Base-by-base conservation (phyloP, 2,329 filamentous ascomycete species). In the Trichoderma koningii region DNA sequence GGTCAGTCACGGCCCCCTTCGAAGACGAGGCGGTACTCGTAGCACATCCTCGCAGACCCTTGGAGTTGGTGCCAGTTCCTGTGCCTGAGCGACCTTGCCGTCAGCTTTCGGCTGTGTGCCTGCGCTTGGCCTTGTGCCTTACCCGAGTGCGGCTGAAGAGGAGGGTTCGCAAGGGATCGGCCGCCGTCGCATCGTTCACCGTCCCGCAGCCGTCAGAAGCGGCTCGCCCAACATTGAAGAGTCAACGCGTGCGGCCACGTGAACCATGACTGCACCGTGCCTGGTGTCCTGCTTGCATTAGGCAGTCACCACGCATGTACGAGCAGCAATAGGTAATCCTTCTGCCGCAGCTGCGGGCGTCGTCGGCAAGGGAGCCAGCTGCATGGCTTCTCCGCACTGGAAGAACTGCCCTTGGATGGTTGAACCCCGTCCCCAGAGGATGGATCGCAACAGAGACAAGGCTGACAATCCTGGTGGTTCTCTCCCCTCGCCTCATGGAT, bases 101-200 rank as follows among this genome's bases (percentile, higher is more conserved):
- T 57, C 59, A 66, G 60, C 60, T 57, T 44, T 51, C 59, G 63
- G 64, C 64, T 56, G 52, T 26, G 47, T 51, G 64, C 51, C 57
- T 34, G 47, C 21, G 57, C 34, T 38, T 38, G 34, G 34, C 60
- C 60, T 38, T n/a, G 50, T 30, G 42, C 30, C 52, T 51, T 23
- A 41, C 10, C 38, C 23, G 53, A 57, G 52, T 48, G 61, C 42
- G 56, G 57, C 57, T 63, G 64, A 26, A 50, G 48, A 50, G 19
- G 45, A 45, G 50, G 57, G 51, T 55, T 53, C 48, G 42, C 21
- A 52, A 66, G 64, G 57, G 57, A 66, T 14, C 42, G 45, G 57
- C 64, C 64, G 64, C 57, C 64, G 64, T 66, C 64, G 64, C 57
- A 65, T 63, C 44, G 10, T 51, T 26, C 26, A 28, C n/a, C 28